phyloP scores from a whole-genome alignment of 345 rosid genomes.

The Eucalyptus polybractea region DNA sequence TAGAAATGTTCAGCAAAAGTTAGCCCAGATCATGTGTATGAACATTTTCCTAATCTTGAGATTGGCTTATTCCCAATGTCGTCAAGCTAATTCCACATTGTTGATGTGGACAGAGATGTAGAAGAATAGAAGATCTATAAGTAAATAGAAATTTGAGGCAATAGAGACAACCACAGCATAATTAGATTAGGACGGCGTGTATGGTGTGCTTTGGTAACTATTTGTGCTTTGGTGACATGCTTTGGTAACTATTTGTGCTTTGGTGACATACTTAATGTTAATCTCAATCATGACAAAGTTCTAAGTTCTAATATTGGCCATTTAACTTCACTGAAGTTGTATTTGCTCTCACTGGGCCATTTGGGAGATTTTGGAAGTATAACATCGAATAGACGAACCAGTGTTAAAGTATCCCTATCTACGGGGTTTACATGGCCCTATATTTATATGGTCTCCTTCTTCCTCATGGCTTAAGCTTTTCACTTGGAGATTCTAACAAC shows the following conservation, averaged over 20 bases:
- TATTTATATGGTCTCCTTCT: not conserved
- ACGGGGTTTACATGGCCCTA: not conserved
- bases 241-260: not conserved
- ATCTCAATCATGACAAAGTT: not conserved
- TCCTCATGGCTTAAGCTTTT: not conserved
- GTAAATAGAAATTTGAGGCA: not conserved
- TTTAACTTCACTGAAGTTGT: not conserved
- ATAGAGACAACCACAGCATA: not conserved
- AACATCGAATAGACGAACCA: not conserved
- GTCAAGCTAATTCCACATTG: not conserved
- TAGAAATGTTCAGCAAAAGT: not conserved
- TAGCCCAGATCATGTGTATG: not conserved
- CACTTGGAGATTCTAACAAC: not conserved
- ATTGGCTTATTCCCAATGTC: not conserved
- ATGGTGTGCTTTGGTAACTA: not conserved
- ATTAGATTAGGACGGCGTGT: not conserved
- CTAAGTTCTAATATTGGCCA: not conserved
- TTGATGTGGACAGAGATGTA: not conserved
- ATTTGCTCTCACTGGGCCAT: not conserved
- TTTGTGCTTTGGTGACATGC: not conserved
- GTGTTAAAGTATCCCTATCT: not conserved
- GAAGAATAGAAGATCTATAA: not conserved
- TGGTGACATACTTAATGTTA: not conserved
- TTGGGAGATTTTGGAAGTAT: not conserved
- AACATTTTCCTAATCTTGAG: not conserved